Conservation (phyloP, 179 eudicot genomes). For the Drosera spatulata region DNA sequence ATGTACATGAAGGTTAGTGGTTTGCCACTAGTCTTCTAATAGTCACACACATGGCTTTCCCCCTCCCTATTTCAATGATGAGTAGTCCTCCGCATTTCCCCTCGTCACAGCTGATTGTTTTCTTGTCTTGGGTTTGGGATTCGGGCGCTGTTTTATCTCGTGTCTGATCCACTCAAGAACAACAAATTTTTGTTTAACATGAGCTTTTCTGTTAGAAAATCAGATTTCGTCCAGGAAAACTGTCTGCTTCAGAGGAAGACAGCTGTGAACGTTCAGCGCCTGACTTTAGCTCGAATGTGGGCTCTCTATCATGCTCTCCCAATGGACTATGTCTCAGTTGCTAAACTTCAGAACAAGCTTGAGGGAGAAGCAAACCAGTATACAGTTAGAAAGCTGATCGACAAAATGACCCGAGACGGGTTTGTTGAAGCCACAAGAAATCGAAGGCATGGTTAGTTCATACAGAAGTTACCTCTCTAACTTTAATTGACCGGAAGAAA, state of each 20-base stretch:
- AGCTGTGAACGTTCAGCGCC: too few relatives aligned
- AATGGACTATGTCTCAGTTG: slow-evolving; percentile 52
- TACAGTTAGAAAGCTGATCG: slow-evolving; percentile 60
- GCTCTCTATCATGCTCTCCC: slow-evolving; percentile 88
- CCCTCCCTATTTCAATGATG: background rate
- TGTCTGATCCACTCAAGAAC: too few relatives aligned
- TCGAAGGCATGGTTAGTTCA: slow-evolving; percentile 59
- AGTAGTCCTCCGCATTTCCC: background rate
- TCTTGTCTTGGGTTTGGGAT: too few relatives aligned
- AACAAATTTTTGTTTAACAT: too few relatives aligned
- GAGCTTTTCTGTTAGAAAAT: too few relatives aligned
- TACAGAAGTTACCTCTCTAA: too few relatives aligned
- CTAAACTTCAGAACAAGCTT: slow-evolving; percentile 77
- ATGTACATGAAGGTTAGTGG: slow-evolving; percentile 81
- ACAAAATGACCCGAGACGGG: slow-evolving; percentile 79
- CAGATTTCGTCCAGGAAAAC: too few relatives aligned
- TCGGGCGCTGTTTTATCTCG: too few relatives aligned
- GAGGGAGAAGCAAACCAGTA: slow-evolving; percentile 57
- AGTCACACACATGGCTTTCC: background rate
- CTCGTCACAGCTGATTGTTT: background rate
- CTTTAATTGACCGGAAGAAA: background rate
- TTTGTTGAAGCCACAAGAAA: slow-evolving; percentile 62
- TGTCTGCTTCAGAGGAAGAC: too few relatives aligned
- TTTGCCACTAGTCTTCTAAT: background rate
- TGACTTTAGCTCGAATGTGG: slow-evolving; percentile 12